Evolutionary conservation across 2,329 filamentous ascomycete species (phyloP).

Genomic region (Claviceps humidiphila): DNA sequence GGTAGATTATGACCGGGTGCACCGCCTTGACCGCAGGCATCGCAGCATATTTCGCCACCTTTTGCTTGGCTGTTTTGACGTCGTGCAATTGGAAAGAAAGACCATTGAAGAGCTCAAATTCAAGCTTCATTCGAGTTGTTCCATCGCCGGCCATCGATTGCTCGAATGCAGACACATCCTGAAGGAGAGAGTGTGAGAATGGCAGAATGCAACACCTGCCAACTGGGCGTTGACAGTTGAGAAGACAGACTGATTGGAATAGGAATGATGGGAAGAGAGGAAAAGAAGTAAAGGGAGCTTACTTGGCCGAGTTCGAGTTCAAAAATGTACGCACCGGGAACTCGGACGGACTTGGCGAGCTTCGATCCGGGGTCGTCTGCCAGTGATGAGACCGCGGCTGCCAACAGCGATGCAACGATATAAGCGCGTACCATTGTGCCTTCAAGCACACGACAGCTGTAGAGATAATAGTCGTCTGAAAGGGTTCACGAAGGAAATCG

Average conservation of each 20-base stretch:
- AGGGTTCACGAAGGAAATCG: not conserved
- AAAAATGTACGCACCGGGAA: constrained; percentile 12
- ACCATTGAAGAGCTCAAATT: constrained; percentile 40
- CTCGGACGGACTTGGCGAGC: not conserved
- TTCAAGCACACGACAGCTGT: not conserved
- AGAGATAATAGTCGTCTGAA: not conserved
- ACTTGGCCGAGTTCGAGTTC: constrained; percentile 9
- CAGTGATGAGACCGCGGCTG: constrained; percentile 6
- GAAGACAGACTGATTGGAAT: not conserved
- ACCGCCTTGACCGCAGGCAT: constrained; percentile 34
- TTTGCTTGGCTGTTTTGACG: constrained; percentile 27
- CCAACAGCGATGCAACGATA: constrained; percentile 7
- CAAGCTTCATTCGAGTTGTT: constrained; percentile 32
- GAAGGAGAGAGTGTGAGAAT: too few relatives aligned
- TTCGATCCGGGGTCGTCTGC: not conserved
- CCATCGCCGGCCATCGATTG: constrained; percentile 18
- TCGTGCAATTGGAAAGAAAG: constrained; percentile 40
- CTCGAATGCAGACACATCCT: constrained; percentile 12
- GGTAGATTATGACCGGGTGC: constrained; percentile 33
- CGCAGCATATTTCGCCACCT: constrained; percentile 26
- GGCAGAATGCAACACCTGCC: too few relatives aligned
- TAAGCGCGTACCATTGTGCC: constrained; percentile 8
- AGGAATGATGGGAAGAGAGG: too few relatives aligned
- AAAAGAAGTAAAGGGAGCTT: constrained; percentile 3
- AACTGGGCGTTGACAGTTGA: too few relatives aligned